These are phyloP conservation scores for Colletotrichum tropicale DNA, from an alignment of 2,329 filamentous ascomycete species.

Conservation along the genomic window DNA sequence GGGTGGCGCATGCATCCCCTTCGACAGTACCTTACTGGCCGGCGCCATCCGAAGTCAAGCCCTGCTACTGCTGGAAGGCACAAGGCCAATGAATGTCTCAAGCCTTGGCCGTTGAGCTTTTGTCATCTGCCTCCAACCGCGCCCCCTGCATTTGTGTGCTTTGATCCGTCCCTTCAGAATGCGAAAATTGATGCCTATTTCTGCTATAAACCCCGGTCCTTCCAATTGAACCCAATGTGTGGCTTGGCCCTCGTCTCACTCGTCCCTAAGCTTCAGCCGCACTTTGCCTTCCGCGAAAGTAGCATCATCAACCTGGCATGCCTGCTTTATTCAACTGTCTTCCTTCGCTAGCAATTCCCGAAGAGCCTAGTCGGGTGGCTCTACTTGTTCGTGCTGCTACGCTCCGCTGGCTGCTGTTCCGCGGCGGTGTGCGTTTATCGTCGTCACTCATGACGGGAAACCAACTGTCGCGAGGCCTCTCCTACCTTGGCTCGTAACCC, in stretches of 20 bases:
- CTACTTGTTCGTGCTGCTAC: neutral
- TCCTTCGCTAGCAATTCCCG: neutral
- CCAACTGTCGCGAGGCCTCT: neutral
- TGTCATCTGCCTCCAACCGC: neutral
- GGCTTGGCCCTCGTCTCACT: neutral
- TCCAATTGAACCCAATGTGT: neutral
- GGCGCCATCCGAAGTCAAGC: constrained; percentile 3
- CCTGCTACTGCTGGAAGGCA: neutral
- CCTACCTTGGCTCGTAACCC: neutral
- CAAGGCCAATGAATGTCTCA: neutral
- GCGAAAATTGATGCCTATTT: neutral
- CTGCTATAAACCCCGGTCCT: neutral
- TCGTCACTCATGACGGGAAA: neutral
- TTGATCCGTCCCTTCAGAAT: neutral
- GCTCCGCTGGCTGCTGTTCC: neutral
- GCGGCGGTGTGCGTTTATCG: neutral
- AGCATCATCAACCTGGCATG: neutral
- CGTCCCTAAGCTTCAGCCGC: neutral
- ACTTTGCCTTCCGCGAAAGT: neutral
- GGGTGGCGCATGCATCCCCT: neutral
- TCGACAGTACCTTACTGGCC: neutral
- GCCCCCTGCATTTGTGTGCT: neutral
- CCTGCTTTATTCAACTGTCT: neutral
- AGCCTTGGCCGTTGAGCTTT: neutral
- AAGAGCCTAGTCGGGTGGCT: neutral